These are phyloP conservation scores for Triangularia setosa DNA, from an alignment of 2,329 filamentous ascomycete species.

Conservation along the genomic window DNA sequence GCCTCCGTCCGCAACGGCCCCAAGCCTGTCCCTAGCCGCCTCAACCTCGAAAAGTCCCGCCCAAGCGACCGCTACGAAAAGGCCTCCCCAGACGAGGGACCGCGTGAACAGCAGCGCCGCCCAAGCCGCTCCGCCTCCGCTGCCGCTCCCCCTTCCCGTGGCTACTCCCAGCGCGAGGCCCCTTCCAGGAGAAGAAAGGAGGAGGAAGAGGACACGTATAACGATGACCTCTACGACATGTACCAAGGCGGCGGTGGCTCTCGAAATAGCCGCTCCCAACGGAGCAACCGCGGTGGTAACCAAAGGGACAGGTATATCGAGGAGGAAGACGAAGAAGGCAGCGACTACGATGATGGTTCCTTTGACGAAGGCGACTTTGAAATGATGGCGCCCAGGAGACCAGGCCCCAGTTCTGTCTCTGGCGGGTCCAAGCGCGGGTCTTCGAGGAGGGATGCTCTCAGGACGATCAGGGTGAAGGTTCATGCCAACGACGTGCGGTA, in stretches of 20 bases:
- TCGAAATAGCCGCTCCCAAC: constrained; percentile 36
- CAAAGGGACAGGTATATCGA: constrained; percentile 60
- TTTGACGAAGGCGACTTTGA: constrained; percentile 78
- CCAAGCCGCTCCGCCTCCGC: constrained; percentile 44
- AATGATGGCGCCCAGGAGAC: constrained; percentile 58
- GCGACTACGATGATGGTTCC: constrained; percentile 65
- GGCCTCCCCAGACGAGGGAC: constrained; percentile 43
- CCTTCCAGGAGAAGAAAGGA: constrained; percentile 32
- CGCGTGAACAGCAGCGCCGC: constrained; percentile 30
- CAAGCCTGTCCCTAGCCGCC: constrained; percentile 58
- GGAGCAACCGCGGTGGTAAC: constrained; percentile 38
- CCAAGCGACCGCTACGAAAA: constrained; percentile 54
- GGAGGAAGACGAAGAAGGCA: constrained; percentile 74
- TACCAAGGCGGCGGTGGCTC: constrained; percentile 42
- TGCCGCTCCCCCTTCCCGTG: constrained; percentile 42
- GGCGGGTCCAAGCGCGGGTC: constrained; percentile 46
- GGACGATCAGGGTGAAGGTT: constrained; percentile 85
- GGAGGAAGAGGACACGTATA: constrained; percentile 60
- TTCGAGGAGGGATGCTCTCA: constrained; percentile 62
- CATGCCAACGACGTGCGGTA: constrained; percentile 89
- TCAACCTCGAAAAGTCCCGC: constrained; percentile 57
- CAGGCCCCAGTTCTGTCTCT: constrained; percentile 44
- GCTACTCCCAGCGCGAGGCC: constrained; percentile 40
- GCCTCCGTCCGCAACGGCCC: constrained; percentile 59
- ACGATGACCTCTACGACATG: constrained; percentile 67